Evolutionary conservation across 805 yeast species (phyloP), one percentile per base, ranked within the genome.

Genomic region (Zygosaccharomyces siamensis): DNA sequence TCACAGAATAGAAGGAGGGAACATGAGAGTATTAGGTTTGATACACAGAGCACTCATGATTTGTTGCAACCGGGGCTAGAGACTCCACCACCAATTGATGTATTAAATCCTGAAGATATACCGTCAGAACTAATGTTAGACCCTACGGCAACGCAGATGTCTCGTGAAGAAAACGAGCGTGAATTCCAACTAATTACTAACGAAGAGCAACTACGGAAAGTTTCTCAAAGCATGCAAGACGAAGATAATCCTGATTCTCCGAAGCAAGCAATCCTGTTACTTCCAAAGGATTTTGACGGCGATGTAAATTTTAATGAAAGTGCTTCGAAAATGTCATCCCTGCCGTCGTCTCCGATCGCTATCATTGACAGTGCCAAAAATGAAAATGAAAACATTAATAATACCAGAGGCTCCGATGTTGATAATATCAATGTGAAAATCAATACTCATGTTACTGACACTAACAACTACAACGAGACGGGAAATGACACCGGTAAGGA

Each of bases 271-370:
- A 60, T 64, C 10, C 45, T 63, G 14, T 44, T 64, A 27, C 51
- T 64, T 38, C 69, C 69, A 10, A 62, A 62, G 35, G 57, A 53
- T 12, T 60, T 51, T 36, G 47, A 53, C 16, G 57, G 60, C 11
- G 55, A 52, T 23, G 54, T 54, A 7, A 56, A 50, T 27, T 49
- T 56, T 14, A 51, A 45, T 39, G 49, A 50, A 23, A 46, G 33
- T 16, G 39, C 45, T 26, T 38, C 48, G 24, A 47, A 42, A 42
- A 18, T 36, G 7, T 21, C 49, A 2, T 42, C 49, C 5, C 36
- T 26, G 7, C 46, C 49, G 6, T 30, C 44, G 5, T 47, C 54
- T 7, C 49, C 48, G 14, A 26, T 27, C 3, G 37, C 39, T 6
- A 32, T 10, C 8, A 26, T 27, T 30, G 24, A 14, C 27, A 11